Conservation (phyloP, 768 basidiomycete genomes). For the Ramaria sp. region DNA sequence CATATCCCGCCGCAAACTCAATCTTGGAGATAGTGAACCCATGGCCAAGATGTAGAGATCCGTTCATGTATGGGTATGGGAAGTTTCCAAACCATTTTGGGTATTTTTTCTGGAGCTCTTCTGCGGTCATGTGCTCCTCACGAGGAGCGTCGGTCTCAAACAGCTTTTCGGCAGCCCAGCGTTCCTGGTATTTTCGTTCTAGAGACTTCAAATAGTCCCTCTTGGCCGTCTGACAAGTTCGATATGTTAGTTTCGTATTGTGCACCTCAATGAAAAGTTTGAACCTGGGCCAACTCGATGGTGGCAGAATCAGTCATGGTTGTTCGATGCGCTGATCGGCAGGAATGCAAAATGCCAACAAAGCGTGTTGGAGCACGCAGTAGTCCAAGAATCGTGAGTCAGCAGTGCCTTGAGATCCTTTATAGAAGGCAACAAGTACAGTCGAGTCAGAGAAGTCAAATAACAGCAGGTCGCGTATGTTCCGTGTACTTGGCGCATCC, state of each 20-base stretch:
- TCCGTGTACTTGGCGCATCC: too few species aligned
- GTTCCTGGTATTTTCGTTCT: conserved; percentile 75
- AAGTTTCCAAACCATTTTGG: conserved; percentile 98
- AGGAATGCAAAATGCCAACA: background rate
- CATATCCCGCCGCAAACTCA: conserved; percentile 92
- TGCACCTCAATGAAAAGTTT: background rate
- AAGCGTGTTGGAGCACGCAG: background rate
- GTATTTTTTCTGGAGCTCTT: conserved; percentile 61
- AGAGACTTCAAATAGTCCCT: conserved; percentile 77
- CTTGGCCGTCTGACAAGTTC: conserved; percentile 66
- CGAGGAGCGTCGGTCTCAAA: conserved; percentile 81
- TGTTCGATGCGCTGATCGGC: background rate
- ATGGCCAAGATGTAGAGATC: conserved; percentile 92
- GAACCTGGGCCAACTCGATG: conserved; percentile 24
- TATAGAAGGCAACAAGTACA: too few species aligned
- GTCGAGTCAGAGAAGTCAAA: too few species aligned
- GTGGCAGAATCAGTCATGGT: conserved; percentile 7
- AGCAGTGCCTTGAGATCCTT: background rate
- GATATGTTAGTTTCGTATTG: background rate
- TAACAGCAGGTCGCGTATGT: too few species aligned
- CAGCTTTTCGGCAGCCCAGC: conserved; percentile 65
- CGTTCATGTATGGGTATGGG: conserved; percentile 98
- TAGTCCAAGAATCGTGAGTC: background rate
- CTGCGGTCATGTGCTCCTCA: conserved; percentile 23
- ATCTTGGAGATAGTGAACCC: conserved; percentile 98